Conservation (phyloP, 176 grass and related monocot genomes). For the Leersia perrieri region DNA sequence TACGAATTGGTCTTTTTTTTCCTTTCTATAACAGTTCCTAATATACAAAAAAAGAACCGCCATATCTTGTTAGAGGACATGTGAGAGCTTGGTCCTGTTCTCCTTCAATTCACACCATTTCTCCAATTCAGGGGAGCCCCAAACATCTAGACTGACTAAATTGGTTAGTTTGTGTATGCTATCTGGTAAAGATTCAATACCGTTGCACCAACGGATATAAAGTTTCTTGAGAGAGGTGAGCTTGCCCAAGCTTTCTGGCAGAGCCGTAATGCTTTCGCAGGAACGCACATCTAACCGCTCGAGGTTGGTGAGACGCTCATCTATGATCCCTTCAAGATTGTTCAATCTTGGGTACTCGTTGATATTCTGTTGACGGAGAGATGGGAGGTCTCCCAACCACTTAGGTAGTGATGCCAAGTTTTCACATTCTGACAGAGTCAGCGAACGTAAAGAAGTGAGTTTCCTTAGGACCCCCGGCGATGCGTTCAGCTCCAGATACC, state of each 20-base stretch:
- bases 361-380: not conserved
- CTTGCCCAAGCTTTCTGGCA: not conserved
- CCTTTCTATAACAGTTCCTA: too few relatives aligned
- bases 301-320: not conserved
- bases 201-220: not conserved
- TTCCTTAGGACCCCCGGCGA: not conserved
- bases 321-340: too few relatives aligned
- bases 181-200: not conserved
- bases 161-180: not conserved
- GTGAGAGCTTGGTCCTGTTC: not conserved
- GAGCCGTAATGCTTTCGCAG: not conserved
- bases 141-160: not conserved
- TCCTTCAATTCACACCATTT: not conserved
- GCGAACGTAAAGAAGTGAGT: slow-evolving; percentile 6
- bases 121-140: not conserved
- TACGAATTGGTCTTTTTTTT: too few relatives aligned
- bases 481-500: too few relatives aligned
- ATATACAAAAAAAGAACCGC: too few relatives aligned
- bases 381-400: slow-evolving; percentile 6
- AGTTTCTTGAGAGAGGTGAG: not conserved
- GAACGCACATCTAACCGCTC: rapidly evolving
- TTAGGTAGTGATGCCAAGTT: not conserved
- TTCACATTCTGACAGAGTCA: too few relatives aligned
- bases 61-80: too few relatives aligned
- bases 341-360: too few relatives aligned